phyloP scores from a whole-genome alignment of 208 protist species.

The Trypanosoma cruzi region DNA sequence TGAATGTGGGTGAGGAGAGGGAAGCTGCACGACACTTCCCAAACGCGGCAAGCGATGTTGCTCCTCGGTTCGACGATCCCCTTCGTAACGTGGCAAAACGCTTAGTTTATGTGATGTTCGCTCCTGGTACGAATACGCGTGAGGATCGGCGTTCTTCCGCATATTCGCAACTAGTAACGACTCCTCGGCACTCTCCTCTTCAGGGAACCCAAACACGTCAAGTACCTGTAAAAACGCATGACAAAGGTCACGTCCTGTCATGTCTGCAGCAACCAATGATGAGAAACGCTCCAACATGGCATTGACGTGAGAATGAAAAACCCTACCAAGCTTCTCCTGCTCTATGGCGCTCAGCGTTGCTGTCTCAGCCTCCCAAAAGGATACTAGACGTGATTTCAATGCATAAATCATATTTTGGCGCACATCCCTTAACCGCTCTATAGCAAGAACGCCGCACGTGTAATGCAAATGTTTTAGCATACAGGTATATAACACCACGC shows the following conservation, averaged over 20 bases:
- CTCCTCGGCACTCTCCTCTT: constrained; percentile 48
- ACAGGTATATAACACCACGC: constrained; percentile 45
- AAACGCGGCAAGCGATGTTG: constrained; percentile 52
- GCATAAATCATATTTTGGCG: constrained; percentile 26
- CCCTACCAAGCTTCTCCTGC: constrained; percentile 1
- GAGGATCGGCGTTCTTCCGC: constrained; percentile 37
- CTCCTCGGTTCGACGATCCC: constrained; percentile 61
- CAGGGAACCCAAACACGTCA: constrained; percentile 71
- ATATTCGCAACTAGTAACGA: constrained; percentile 34
- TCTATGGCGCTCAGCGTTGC: not conserved
- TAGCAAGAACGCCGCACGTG: constrained; percentile 23
- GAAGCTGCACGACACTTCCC: constrained; percentile 63
- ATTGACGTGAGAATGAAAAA: constrained; percentile 20
- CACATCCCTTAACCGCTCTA: constrained; percentile 21
- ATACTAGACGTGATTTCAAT: constrained; percentile 7
- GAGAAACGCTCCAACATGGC: constrained; percentile 4
- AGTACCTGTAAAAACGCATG: constrained; percentile 43
- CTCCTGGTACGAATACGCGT: constrained; percentile 79
- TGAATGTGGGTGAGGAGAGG: constrained; percentile 48
- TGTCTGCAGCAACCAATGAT: constrained; percentile 14
- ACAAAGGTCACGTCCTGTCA: constrained; percentile 25
- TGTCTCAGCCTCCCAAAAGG: constrained; percentile 20
- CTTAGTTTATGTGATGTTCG: constrained; percentile 42
- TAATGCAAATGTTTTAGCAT: constrained; percentile 30
- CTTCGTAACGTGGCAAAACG: constrained; percentile 66